These are phyloP conservation scores for Rhytidhysteron rufulum DNA, from an alignment of 2,329 filamentous ascomycete genomes.

Conservation along the genomic window DNA sequence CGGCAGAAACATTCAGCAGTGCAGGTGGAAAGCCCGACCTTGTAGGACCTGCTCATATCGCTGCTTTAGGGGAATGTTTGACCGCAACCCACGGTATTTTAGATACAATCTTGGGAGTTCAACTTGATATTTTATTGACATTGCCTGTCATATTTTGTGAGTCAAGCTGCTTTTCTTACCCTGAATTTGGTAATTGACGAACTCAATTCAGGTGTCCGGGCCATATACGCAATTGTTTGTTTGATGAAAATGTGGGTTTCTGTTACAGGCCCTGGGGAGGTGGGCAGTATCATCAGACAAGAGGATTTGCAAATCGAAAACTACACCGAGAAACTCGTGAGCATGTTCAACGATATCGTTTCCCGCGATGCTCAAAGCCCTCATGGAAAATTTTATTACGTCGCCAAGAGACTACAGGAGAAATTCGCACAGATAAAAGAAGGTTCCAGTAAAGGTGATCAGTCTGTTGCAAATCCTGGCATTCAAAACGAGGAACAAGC, in stretches of 20 bases:
- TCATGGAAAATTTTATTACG: slow-evolving; percentile 46
- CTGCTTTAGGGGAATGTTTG: slow-evolving; percentile 45
- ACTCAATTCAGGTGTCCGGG: slow-evolving; percentile 44
- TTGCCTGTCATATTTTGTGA: slow-evolving; percentile 45
- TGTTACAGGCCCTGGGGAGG: slow-evolving; percentile 46
- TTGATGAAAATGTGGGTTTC: slow-evolving; percentile 60
- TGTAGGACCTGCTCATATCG: slow-evolving; percentile 45
- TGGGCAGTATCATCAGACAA: slow-evolving; percentile 47
- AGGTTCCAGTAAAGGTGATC: slow-evolving; percentile 32
- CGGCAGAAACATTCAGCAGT: slow-evolving; percentile 37
- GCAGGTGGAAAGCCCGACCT: slow-evolving; percentile 38
- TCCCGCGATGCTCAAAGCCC: slow-evolving; percentile 39
- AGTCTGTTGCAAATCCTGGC: too few species aligned
- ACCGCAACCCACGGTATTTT: slow-evolving; percentile 46
- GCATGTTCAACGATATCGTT: slow-evolving; percentile 43
- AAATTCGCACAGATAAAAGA: slow-evolving; percentile 44
- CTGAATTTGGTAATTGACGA: too few species aligned
- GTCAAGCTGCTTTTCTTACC: slow-evolving; percentile 8
- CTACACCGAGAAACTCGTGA: slow-evolving; percentile 44
- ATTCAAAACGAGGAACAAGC: too few species aligned
- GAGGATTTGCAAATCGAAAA: slow-evolving; percentile 46
- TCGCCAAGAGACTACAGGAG: slow-evolving; percentile 43
- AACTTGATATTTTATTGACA: slow-evolving; percentile 40
- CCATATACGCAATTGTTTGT: slow-evolving; percentile 55
- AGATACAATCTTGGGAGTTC: slow-evolving; percentile 47